These are phyloP conservation scores for Stentor coeruleus DNA, from an alignment of 73 alveolate genomes.

Conservation along the genomic window DNA sequence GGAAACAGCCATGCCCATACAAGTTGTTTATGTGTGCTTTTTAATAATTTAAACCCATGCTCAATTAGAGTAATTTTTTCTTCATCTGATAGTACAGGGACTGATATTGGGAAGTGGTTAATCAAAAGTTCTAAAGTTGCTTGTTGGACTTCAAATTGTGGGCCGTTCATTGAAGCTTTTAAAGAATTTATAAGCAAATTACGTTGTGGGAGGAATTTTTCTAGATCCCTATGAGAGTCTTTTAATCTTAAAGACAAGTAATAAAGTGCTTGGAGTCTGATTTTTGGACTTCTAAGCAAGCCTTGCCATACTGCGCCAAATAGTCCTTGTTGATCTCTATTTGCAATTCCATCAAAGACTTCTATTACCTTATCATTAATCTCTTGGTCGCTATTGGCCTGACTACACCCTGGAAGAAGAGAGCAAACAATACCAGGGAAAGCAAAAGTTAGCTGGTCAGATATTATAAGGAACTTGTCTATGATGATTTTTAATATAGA, in stretches of 20 bases:
- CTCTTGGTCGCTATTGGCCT: background rate
- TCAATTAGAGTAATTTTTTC: background rate
- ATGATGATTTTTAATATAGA: background rate
- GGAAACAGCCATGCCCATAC: background rate
- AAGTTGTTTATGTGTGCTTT: background rate
- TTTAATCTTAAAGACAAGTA: background rate
- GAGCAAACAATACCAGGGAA: constrained; percentile 17
- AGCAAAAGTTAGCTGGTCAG: background rate
- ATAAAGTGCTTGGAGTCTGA: background rate
- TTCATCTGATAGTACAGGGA: background rate
- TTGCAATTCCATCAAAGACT: background rate
- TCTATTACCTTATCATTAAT: background rate
- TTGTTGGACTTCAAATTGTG: background rate
- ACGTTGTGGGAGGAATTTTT: background rate
- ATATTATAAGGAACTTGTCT: background rate
- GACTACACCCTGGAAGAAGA: background rate
- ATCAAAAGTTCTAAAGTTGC: background rate
- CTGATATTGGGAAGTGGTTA: background rate
- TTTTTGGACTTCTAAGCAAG: background rate
- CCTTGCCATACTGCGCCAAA: constrained; percentile 24
- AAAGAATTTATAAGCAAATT: background rate
- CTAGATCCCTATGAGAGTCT: background rate
- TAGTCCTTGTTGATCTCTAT: background rate
- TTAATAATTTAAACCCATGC: background rate
- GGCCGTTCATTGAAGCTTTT: background rate